Evolutionary conservation across 306 rosid genomes (phyloP).

Genomic region (Quercus engelmannii): DNA sequence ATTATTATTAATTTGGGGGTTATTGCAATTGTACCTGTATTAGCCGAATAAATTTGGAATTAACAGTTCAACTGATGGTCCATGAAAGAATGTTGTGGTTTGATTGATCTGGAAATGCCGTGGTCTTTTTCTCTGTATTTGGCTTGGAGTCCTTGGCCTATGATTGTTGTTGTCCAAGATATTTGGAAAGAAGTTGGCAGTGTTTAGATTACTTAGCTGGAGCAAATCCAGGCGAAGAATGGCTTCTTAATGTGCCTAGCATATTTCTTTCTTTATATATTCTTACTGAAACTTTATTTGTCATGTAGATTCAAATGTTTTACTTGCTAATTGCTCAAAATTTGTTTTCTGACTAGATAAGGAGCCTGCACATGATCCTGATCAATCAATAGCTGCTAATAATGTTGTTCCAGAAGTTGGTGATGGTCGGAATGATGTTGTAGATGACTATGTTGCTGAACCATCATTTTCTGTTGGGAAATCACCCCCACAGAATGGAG

Average conservation of each 20-base stretch:
- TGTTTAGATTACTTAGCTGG: not conserved
- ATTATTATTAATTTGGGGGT: not conserved
- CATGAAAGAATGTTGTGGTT: not conserved
- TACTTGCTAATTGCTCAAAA: not conserved
- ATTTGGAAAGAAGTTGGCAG: not conserved
- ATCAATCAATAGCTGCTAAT: conserved; percentile 24
- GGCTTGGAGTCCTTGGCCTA: not conserved
- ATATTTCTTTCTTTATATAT: not conserved
- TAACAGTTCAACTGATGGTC: not conserved
- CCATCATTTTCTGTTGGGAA: conserved; percentile 62
- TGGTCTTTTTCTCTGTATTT: not conserved
- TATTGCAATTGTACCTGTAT: too few relatives aligned
- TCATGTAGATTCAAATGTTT: not conserved
- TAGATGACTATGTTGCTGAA: conserved; percentile 40
- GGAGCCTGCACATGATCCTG: conserved; percentile 32
- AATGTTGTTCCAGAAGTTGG: conserved; percentile 35
- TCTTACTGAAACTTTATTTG: not conserved
- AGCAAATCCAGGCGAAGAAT: not conserved
- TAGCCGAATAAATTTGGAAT: not conserved
- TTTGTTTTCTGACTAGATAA: conserved; percentile 32
- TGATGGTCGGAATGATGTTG: conserved; percentile 35
- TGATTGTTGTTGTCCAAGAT: not conserved
- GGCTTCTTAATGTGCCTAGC: not conserved
- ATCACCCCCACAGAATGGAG: conserved; percentile 62
- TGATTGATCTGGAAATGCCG: not conserved